Evolutionary conservation across 2,329 filamentous ascomycete species (phyloP).

Genomic region (Fusarium sp.): DNA sequence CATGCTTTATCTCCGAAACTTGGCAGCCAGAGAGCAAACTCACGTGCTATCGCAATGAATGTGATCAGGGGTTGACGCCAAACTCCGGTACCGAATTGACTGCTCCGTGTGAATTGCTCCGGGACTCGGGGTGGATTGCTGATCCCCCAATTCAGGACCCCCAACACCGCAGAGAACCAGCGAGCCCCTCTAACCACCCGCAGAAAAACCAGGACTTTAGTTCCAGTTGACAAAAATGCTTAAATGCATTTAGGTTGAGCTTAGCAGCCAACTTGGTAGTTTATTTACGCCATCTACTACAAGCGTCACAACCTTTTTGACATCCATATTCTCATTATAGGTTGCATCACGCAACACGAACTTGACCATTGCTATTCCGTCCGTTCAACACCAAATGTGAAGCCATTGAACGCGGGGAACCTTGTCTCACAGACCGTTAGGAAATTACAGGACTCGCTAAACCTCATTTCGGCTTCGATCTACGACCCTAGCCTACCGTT

Average conservation of each 20-base stretch:
- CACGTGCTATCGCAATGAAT: neutral
- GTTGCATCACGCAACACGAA: neutral
- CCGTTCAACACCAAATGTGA: neutral
- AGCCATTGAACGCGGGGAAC: constrained; percentile 4
- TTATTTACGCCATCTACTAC: neutral
- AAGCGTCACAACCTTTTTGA: neutral
- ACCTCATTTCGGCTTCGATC: constrained; percentile 2
- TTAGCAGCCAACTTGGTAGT: fast-evolving
- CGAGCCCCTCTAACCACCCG: neutral
- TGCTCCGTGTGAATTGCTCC: neutral
- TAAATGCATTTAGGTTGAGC: neutral
- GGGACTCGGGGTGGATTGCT: neutral
- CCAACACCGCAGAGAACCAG: neutral
- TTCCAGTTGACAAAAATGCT: neutral
- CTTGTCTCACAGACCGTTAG: neutral
- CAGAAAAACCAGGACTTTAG: neutral
- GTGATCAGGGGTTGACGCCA: neutral
- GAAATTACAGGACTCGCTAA: constrained; percentile 14
- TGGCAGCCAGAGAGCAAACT: neutral
- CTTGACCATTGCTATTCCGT: neutral
- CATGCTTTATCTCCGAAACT: neutral
- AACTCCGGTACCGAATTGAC: neutral
- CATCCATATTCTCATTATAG: neutral
- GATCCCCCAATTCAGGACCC: neutral
- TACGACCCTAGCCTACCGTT: neutral